Conservation (phyloP, 176 grass and related monocot genomes). For the Tillandsia fasciculata region DNA sequence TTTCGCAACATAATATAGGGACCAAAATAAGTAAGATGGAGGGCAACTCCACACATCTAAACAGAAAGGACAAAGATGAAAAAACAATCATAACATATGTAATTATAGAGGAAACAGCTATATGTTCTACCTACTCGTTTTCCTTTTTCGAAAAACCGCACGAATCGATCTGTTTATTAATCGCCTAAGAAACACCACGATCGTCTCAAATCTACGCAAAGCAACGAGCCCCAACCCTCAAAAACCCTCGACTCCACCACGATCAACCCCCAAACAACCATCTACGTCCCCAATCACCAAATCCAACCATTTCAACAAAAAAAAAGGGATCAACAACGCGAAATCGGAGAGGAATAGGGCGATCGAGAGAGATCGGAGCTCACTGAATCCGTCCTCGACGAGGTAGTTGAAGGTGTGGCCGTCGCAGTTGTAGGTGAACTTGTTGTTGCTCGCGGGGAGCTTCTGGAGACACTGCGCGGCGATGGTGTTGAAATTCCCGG, state of each 20-base stretch:
- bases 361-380: too few relatives aligned
- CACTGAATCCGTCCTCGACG: constrained; percentile 63
- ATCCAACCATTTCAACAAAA: background rate
- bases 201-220: background rate
- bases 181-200: background rate
- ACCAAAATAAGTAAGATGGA: background rate
- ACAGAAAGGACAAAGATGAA: background rate
- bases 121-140: too few relatives aligned
- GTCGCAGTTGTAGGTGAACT: constrained; percentile 78
- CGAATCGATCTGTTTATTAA: background rate
- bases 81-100: background rate
- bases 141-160: background rate
- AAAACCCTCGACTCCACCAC: background rate
- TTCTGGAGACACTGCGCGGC: constrained; percentile 61
- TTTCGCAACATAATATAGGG: background rate
- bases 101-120: background rate
- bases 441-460: constrained; percentile 70
- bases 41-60: background rate
- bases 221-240: background rate
- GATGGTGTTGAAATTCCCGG: constrained; percentile 78
- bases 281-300: background rate
- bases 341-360: background rate
- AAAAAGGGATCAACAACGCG: background rate
- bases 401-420: constrained; percentile 91
- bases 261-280: background rate